Base-by-base conservation (phyloP, 2,329 filamentous ascomycete species). In the Pyrenophora seminiperda region DNA sequence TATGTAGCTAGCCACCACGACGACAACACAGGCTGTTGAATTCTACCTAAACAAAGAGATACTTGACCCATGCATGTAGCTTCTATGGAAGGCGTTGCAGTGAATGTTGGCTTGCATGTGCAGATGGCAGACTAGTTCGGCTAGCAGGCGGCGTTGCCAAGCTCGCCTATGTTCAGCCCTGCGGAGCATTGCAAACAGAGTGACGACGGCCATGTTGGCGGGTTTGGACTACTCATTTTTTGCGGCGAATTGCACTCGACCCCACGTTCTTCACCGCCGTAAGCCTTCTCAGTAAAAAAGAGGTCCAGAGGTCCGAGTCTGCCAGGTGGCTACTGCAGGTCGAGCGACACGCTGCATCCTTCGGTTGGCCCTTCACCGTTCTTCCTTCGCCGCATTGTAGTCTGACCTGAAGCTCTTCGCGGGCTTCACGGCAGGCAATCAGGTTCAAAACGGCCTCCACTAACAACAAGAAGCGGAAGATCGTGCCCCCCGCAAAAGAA, bases 381-480 rank as follows among this genome's bases (percentile, higher is more conserved):
- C 20, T 34, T 39, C 38, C 15, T 42, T 41, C 34, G 54, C 51
- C 47, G 41, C 50, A 41, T 47, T 14, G 19, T 44, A 50, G 54
- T 63, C 59, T 63, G 65, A 65, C 69, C 58, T 65, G 72, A 69
- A 73, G 71, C 70, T 72, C 56, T 49, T 45, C 56, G 42, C 59
- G 62, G 62, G 72, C 71, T 73, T 72, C 70, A 65, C 62, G 67
- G 67, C 63, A 70, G 70, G 66, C 70, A 55, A 60, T 63, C 54
- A 59, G 60, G 57, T 66, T 73, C 71, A 74, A 67, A 41, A 74
- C 72, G 72, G 71, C 72, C 59, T 73, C 71, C 63, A 68, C 62
- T 58, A 77, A 78, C 61, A 68, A 64, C 56, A 78, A 78, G 73
- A 78, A 77, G 70, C 75, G 76, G 57, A 78, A 75, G 74, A 73